These are phyloP conservation scores for Tricholoma flavovirens DNA, from an alignment of 768 basidiomycete genomes.

Conservation along the genomic window DNA sequence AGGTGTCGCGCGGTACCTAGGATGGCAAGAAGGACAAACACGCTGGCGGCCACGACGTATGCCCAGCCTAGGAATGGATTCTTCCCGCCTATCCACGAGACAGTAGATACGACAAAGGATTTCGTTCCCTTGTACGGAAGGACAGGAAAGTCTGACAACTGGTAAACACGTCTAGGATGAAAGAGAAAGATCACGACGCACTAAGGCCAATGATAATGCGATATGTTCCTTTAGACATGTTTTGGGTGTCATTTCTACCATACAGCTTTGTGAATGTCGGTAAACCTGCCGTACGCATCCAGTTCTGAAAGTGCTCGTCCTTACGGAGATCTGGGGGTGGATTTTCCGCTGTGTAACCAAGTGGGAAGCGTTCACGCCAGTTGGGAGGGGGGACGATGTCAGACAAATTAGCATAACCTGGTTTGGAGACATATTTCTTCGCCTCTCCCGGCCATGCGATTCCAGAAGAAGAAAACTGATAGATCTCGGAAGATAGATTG, in stretches of 20 bases:
- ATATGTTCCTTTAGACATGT: slow-evolving; percentile 70
- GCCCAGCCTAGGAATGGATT: slow-evolving; percentile 99
- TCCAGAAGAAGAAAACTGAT: slow-evolving; percentile 67
- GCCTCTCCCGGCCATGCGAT: slow-evolving; percentile 97
- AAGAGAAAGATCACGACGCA: slow-evolving; percentile 35
- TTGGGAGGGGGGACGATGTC: slow-evolving; percentile 90
- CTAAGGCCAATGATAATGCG: slow-evolving; percentile 74
- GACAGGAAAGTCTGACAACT: slow-evolving; percentile 83
- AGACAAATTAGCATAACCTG: slow-evolving; percentile 44
- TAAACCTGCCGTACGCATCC: slow-evolving; percentile 98
- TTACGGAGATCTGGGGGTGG: slow-evolving; percentile 66
- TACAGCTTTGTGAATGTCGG: slow-evolving; percentile 97
- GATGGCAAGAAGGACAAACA: slow-evolving; percentile 86
- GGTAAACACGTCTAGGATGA: slow-evolving; percentile 10
- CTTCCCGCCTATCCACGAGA: slow-evolving; percentile 98
- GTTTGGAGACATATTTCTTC: slow-evolving; percentile 76
- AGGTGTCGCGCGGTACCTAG: slow-evolving; percentile 89
- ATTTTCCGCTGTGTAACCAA: slow-evolving; percentile 58
- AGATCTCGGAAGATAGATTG: slow-evolving; percentile 41
- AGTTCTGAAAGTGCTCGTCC: slow-evolving; percentile 97
- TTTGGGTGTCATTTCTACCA: slow-evolving; percentile 79
- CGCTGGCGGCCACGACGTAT: slow-evolving; percentile 82
- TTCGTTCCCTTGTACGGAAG: slow-evolving; percentile 89
- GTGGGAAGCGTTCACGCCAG: slow-evolving; percentile 71
- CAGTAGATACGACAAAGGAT: slow-evolving; percentile 93